These are phyloP conservation scores for Tylopilus rubrobrunneus DNA, from an alignment of 768 basidiomycete genomes.

Conservation along the genomic window DNA sequence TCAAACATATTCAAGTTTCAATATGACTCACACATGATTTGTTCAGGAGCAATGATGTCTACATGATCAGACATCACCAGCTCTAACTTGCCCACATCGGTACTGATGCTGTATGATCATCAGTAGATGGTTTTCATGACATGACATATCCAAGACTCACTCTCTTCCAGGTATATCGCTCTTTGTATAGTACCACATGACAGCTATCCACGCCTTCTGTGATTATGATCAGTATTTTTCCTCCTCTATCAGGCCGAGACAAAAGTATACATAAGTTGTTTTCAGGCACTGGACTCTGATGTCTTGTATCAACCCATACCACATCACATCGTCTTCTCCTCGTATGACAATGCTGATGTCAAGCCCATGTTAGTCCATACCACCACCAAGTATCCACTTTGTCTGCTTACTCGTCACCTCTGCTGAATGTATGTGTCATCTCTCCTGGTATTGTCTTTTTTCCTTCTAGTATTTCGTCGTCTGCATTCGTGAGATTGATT, in stretches of 20 bases:
- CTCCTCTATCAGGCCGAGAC: neutral
- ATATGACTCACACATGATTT: slow-evolving; percentile 1
- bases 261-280: neutral
- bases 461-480: neutral
- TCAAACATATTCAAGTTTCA: neutral
- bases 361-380: too few relatives aligned
- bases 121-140: neutral
- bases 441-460: neutral
- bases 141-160: neutral
- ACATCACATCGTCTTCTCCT: neutral
- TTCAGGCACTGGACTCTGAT: neutral
- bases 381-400: too few relatives aligned
- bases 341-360: neutral
- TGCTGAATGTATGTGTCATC: neutral
- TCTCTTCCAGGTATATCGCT: neutral
- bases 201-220: neutral
- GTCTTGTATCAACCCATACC: neutral
- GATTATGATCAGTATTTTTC: neutral
- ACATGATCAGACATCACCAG: neutral
- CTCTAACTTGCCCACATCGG: neutral
- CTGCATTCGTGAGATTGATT: neutral
- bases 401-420: too few relatives aligned
- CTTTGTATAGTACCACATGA: neutral
- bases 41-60: neutral
- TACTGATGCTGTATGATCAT: neutral